These are phyloP conservation scores for Vaucheria bursata DNA, from an alignment of 352 stramenopile genomes.

Conservation along the genomic window DNA sequence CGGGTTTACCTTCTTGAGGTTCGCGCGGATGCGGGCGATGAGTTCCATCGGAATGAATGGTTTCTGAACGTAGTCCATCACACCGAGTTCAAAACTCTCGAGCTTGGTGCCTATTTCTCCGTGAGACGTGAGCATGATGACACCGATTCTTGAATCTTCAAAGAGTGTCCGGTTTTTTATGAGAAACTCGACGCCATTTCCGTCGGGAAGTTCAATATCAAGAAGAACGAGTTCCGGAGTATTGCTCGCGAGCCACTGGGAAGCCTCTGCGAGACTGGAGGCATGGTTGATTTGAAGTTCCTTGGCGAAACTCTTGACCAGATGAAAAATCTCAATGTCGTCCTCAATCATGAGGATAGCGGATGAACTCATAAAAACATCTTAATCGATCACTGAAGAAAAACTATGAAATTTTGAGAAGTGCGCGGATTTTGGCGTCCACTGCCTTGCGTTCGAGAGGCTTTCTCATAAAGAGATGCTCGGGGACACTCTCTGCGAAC, in stretches of 20 bases:
- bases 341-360: no score
- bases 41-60: not conserved
- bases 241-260: not conserved
- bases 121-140: not conserved
- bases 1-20: not conserved
- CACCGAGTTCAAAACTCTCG: not conserved
- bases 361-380: no score
- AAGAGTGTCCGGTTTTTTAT: not conserved
- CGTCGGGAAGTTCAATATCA: not conserved
- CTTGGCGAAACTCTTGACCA: no score
- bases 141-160: not conserved
- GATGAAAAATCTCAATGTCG: no score
- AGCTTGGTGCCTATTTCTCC: not conserved
- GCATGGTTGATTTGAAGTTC: no score
- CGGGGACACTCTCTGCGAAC: no score
- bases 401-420: no score
- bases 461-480: no score
- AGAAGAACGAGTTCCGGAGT: not conserved
- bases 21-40: not conserved
- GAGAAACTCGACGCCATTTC: not conserved
- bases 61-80: not conserved
- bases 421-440: no score
- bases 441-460: no score
- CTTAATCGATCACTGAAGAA: no score
- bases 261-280: no score